Base-by-base conservation (phyloP, 1,284 basidiomycete species). In the Apiotrichum mycotoxinovorans region DNA sequence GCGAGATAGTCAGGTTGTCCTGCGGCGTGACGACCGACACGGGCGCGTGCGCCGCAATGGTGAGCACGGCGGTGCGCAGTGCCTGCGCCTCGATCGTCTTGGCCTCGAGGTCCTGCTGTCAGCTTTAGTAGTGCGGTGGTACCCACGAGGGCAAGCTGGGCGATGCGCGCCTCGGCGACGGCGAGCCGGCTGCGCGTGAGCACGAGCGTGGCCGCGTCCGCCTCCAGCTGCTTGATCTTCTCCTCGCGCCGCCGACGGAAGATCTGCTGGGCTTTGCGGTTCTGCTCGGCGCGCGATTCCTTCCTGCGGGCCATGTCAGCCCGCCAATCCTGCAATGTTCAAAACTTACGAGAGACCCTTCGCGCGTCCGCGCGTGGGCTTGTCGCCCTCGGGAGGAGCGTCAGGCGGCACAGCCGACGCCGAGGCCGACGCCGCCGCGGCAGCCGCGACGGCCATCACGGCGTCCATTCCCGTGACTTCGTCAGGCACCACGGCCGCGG, bases 191-290 rank as follows among this genome's bases (percentile, higher is more conserved):
- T 48, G 27, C 66, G 64, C 3, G 68, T 58, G 11, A 54, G 42
- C 23, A 56, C 62, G 12, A 72, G 61, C 20, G 67, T 63, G 17
- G 65, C 62, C 2, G 64, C 60, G 52, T 73, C 71, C 2, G 57
- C 44, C 57, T 75, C 72, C 30, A 76, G 66, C 58, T 70, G 62
- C 57, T 72, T 72, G 64, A 77, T 76, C 60, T 68, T 60, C 61
- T 77, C 74, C 56, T 77, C 75, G 30, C 75, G 64, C 35, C 69
- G 54, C 45, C 71, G 64, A 25, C 75, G 61, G 66, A 74, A 77
- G 5, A 70, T 68, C 55, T 75, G 74, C 59, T 77, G 75, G 7
- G 75, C 75, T 44, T 70, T 69, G 22, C 73, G 70, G 58, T 77
- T 77, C 63, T 77, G 75, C 58, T 75, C 74, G 3, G 75, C 72